Evolutionary conservation across 2,329 filamentous ascomycete genomes (phyloP).

Genomic region (Fusarium equiseti): DNA sequence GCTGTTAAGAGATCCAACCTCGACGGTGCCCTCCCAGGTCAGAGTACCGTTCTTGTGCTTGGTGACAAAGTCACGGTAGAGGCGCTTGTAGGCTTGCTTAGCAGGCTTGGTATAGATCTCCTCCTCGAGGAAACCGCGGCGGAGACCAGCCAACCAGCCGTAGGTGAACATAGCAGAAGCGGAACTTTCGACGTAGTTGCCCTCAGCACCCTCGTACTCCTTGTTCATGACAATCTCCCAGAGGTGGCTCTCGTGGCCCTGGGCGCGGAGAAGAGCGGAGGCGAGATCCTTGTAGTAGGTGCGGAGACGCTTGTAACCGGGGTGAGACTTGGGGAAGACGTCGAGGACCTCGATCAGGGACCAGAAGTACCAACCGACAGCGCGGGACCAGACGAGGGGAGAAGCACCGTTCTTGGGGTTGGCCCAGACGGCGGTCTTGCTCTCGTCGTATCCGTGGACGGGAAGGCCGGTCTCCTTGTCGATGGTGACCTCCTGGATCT

Average conservation of each 20-base stretch:
- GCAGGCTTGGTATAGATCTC: conserved; percentile 39
- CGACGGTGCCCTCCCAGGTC: conserved; percentile 64
- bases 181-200: conserved; percentile 72
- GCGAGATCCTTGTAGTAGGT: conserved; percentile 50
- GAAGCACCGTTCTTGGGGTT: conserved; percentile 62
- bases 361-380: conserved; percentile 67
- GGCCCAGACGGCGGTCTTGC: conserved; percentile 63
- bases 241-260: conserved; percentile 60
- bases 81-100: conserved; percentile 48
- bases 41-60: conserved; percentile 61
- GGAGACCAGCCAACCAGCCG: conserved; percentile 60
- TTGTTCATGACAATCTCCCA: conserved; percentile 71
- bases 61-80: conserved; percentile 60
- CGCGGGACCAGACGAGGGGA: conserved; percentile 66
- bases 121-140: conserved; percentile 46
- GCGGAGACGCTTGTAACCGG: conserved; percentile 53
- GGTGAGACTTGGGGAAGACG: conserved; percentile 55
- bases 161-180: conserved; percentile 70
- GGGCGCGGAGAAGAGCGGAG: conserved; percentile 48
- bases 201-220: conserved; percentile 58
- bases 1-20: conserved; percentile 63
- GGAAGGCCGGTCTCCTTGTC: conserved; percentile 57
- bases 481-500: conserved; percentile 58
- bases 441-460: conserved; percentile 67
- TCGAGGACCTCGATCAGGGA: conserved; percentile 64